Base-by-base conservation (phyloP, 2,329 filamentous ascomycete genomes). In the Fusarium sulawesiense region DNA sequence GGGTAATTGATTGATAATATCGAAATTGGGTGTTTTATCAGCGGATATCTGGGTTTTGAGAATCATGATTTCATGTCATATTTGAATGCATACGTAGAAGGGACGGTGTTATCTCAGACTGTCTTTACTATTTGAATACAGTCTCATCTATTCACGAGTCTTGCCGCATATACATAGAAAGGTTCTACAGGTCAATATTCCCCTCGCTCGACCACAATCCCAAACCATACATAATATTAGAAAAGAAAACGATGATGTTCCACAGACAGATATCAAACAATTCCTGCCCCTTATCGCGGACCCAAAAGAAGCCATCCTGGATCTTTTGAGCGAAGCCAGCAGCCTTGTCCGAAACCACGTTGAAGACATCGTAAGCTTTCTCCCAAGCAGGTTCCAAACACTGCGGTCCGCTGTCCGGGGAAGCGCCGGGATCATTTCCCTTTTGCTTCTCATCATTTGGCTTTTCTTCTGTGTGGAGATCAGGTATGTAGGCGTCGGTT, bases 221-320 rank as follows among this genome's bases (percentile, higher is more conserved):
- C n/a, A 59, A 20, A 6, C 23, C 25, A 14, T 49, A 54, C n/a
- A 34, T 45, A 11, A 49, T 7, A 21, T 66, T 40, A 3, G 34
- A 60, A 8, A 61, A 29, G 2, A 32, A 11, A 23, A 66, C 55
- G 61, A 66, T 61, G 3, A 46, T 16, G 3, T 12, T 60, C 55
- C 55, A 66, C 6, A 66, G 48, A 46, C 61, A 60, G 0, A 45
- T 12, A 20, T 66, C 63, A 3, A 66, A 66, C 2, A 66, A 1
- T 21, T 34, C 18, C 32, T 66, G 63, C 2, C 42, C 54, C 21
- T 64, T 54, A 7, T 66, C 61, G 3, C 64, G 20, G 4, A 66
- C 10, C 6, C 10, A 18, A 21, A 18, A 30, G 16, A 66, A 44
- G 2, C 14, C 25, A 2, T 9, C 12, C 7, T 34, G 29, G 7